A percentile compares a stretch with the other conserved stretches of the same genome.
These are phyloP conservation scores for Dendrocalamus latiflorus DNA, from an alignment of 202 grass and related monocot species.

Conservation along the genomic window DNA sequence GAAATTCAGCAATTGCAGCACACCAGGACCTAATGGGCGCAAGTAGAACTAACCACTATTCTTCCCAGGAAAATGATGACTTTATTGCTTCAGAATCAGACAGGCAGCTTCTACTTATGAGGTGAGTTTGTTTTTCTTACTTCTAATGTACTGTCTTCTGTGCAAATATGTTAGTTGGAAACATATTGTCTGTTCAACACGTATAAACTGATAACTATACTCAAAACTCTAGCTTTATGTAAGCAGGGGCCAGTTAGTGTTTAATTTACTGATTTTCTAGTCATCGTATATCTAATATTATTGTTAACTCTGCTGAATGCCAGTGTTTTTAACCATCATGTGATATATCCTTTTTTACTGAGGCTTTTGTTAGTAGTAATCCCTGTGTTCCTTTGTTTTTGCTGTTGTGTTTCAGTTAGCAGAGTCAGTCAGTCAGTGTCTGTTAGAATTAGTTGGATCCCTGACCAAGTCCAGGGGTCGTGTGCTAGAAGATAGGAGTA, in stretches of 20 bases:
- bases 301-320: background rate
- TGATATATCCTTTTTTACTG: background rate
- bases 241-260: background rate
- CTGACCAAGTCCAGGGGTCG: too few relatives aligned
- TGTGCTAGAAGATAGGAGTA: too few relatives aligned
- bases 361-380: too few relatives aligned
- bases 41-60: conserved; percentile 42
- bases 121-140: conserved; percentile 21
- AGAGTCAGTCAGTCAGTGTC: too few relatives aligned
- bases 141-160: background rate
- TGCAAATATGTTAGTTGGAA: background rate
- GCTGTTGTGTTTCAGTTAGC: too few relatives aligned
- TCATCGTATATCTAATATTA: background rate
- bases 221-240: background rate
- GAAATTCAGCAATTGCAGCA: conserved; percentile 27
- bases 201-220: background rate
- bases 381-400: too few relatives aligned
- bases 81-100: conserved; percentile 77
- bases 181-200: background rate
- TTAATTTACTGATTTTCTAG: background rate
- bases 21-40: conserved; percentile 40
- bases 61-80: conserved; percentile 51
- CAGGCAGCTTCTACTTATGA: conserved; percentile 63
- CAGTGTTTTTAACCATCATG: background rate
- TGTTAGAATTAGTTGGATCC: too few relatives aligned